Conservation (phyloP, 306 rosid genomes). For the Myrica gale region DNA sequence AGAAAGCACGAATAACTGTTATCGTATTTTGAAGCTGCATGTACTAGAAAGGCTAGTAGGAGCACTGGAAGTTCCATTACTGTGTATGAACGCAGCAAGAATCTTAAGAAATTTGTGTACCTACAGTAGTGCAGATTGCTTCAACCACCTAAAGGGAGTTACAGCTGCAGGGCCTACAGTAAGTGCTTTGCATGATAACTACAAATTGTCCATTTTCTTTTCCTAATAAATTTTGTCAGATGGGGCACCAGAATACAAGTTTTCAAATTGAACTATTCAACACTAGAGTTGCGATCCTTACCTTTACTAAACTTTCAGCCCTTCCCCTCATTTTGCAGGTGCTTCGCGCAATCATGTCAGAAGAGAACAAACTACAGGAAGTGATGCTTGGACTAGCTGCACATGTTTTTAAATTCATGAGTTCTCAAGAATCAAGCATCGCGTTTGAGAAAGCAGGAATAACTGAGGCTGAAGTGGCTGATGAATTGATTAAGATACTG, state of each 20-base stretch:
- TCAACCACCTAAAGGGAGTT: slow-evolving; percentile 51
- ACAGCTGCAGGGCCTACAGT: slow-evolving; percentile 71
- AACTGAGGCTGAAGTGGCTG: slow-evolving; percentile 57
- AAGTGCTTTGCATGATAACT: slow-evolving; percentile 35
- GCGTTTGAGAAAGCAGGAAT: slow-evolving; percentile 56
- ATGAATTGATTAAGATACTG: slow-evolving; percentile 54
- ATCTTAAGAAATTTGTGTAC: slow-evolving; percentile 70
- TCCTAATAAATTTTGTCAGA: not conserved
- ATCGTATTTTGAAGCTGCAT: slow-evolving; percentile 52
- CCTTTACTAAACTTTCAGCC: slow-evolving; percentile 7
- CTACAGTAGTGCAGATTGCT: slow-evolving; percentile 56
- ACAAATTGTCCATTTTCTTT: no score
- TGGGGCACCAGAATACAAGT: not conserved
- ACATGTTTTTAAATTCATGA: slow-evolving; percentile 62
- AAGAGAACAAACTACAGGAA: slow-evolving; percentile 81
- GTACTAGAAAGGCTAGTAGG: slow-evolving; percentile 49
- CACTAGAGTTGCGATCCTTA: no score
- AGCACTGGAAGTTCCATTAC: slow-evolving; percentile 51
- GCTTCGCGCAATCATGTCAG: slow-evolving; percentile 60
- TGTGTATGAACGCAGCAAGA: slow-evolving; percentile 68
- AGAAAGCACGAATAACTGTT: slow-evolving; percentile 72
- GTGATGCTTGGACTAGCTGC: slow-evolving; percentile 92
- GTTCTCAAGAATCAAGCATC: slow-evolving; percentile 57
- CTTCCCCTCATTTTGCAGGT: slow-evolving; percentile 43
- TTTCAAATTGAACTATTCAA: no score